Evolutionary conservation across 1,284 basidiomycete genomes (phyloP).

Genomic region (Rhodotorula sp.): DNA sequence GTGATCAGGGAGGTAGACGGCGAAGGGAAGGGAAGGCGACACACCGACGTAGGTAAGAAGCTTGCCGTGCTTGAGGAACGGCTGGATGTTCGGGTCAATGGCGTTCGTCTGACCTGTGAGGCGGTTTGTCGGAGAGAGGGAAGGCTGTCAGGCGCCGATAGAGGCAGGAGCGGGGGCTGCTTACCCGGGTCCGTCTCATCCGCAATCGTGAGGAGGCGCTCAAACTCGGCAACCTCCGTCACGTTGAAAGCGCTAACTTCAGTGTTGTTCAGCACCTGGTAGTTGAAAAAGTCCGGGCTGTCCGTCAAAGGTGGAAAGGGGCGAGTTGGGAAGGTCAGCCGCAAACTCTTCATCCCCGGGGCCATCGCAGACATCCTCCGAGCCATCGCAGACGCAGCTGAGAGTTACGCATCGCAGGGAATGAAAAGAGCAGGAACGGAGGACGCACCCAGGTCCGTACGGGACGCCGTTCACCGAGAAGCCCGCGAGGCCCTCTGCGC

Average conservation of each 20-base stretch:
- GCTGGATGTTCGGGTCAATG: conserved; percentile 35
- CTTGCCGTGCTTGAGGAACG: conserved; percentile 43
- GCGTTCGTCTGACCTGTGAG: conserved; percentile 35
- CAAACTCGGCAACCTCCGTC: conserved; percentile 9
- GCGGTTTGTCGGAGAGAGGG: conserved; percentile 30
- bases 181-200: conserved; percentile 11
- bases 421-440: background rate
- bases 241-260: conserved; percentile 12
- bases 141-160: no score
- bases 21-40: background rate
- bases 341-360: no score
- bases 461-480: conserved; percentile 33
- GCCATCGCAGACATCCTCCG: no score
- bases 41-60: conserved; percentile 28
- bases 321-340: background rate
- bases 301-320: background rate
- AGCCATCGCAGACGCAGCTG: no score
- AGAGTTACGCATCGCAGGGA: background rate
- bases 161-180: conserved; percentile 16
- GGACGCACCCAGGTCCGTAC: conserved; percentile 11
- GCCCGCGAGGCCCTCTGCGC: conserved; percentile 25
- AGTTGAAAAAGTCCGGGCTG: conserved; percentile 11
- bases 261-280: conserved; percentile 36
- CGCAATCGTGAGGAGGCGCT: conserved; percentile 1
- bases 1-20: background rate